Evolutionary conservation across 306 rosid genomes (phyloP).

Genomic region (Nissolia schottii): DNA sequence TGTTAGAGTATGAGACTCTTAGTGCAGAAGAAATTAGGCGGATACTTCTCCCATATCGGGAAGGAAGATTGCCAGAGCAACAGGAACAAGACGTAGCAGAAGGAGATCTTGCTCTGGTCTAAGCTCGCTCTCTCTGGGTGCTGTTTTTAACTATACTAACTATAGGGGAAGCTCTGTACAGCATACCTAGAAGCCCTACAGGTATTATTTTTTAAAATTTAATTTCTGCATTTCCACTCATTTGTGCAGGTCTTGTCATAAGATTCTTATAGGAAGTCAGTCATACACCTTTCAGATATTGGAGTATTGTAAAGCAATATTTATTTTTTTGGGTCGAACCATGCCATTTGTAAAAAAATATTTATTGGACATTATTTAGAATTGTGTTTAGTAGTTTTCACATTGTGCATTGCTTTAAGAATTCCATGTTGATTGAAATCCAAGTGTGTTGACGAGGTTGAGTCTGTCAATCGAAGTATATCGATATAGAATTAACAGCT

Average conservation of each 20-base stretch:
- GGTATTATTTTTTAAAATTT: constrained; percentile 19
- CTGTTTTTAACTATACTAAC: constrained; percentile 20
- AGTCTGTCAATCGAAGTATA: neutral
- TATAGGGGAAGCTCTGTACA: constrained; percentile 49
- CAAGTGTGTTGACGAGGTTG: neutral
- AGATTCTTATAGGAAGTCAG: neutral
- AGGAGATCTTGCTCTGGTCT: constrained; percentile 59
- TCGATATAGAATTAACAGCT: neutral
- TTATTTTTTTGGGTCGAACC: neutral
- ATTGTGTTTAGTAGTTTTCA: neutral
- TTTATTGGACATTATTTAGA: neutral
- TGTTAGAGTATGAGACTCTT: constrained; percentile 74
- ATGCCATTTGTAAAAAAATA: neutral
- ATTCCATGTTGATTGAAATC: neutral
- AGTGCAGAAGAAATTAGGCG: constrained; percentile 69
- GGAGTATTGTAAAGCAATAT: neutral
- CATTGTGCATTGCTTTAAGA: neutral
- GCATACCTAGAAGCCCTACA: constrained; percentile 34
- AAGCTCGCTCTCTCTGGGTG: constrained; percentile 2
- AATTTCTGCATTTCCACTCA: constrained; percentile 13
- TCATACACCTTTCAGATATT: neutral
- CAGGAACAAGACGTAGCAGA: constrained; percentile 52
- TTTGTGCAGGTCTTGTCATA: constrained; percentile 15
- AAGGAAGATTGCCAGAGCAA: constrained; percentile 51
- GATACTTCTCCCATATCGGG: constrained; percentile 47